phyloP scores from a whole-genome alignment of 2,329 filamentous ascomycete genomes.

The Colletotrichum trifolii region DNA sequence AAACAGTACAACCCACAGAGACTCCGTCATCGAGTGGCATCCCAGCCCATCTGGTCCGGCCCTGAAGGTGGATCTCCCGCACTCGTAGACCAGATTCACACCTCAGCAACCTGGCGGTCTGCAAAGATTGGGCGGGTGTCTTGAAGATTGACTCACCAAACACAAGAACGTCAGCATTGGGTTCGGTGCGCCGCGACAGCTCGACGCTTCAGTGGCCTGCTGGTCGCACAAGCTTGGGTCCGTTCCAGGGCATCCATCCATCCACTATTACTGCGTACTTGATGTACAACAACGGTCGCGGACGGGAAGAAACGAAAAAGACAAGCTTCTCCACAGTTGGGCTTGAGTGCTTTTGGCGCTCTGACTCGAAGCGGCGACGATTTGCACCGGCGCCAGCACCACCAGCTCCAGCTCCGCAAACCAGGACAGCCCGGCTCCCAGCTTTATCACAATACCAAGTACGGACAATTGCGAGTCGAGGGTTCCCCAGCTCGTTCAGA shows the following conservation, averaged over 20 bases:
- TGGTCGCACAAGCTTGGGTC: no score
- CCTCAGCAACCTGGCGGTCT: conserved; percentile 1
- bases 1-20: conserved; percentile 28
- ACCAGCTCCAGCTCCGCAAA: conserved; percentile 8
- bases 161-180: neutral
- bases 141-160: neutral
- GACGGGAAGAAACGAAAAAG: conserved; percentile 36
- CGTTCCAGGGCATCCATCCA: conserved; percentile 11
- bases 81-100: conserved; percentile 6
- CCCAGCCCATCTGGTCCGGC: conserved; percentile 18
- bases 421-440: conserved; percentile 22
- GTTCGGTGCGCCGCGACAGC: no score
- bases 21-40: conserved; percentile 29
- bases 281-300: conserved; percentile 21
- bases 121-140: no score
- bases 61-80: conserved; percentile 33
- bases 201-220: no score
- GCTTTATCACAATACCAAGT: neutral
- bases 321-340: conserved; percentile 48
- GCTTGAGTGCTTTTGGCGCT: conserved; percentile 48
- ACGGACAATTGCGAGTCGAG: conserved; percentile 15
- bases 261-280: no score
- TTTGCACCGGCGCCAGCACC: conserved; percentile 33
- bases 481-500: conserved; percentile 17
- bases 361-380: conserved; percentile 34